Evolutionary conservation across 2,329 filamentous ascomycete genomes (phyloP), one percentile per base, ranked within the genome.

Genomic region (Apiospora saccharicola): DNA sequence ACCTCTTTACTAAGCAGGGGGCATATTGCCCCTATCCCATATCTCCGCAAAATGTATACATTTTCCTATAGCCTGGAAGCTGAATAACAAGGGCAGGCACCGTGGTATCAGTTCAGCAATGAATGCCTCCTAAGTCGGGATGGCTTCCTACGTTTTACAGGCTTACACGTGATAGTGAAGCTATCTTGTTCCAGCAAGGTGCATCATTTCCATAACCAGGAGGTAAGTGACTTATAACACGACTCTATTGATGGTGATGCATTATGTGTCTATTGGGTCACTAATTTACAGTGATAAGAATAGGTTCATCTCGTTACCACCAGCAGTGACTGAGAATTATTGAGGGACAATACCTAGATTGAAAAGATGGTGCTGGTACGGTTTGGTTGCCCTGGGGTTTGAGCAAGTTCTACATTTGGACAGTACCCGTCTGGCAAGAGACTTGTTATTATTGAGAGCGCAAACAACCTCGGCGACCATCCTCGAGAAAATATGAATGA

Each of bases 341-440:
- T 24, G 22, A 24, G 53, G 1, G 7, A 22, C 53, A n/a, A n/a
- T 30, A 30, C 26, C 26, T n/a, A 4, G 53, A 24, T 10, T 4
- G 7, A n/a, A n/a, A 26, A 51, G 22, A 26, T 12, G 4, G 10
- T 14, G 57, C 34, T n/a, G 57, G 19, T 10, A 13, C 13, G 22
- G 34, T 64, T 64, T 34, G 34, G 34, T n/a, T 64, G 34, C 57
- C n/a, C 57, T 41, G 34, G 22, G 37, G 41, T n/a, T 64, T 64
- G 57, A 64, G 57, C 57, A 64, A 64, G 57, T 64, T 64, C 16
- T n/a, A n/a, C 34, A 0, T 64, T 64, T 41, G 30, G 26, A 6
- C 26, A 64, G 8, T 64, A 64, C 30, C 30, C 13, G 30, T 24
- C 22, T n/a, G 19, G 57, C 30, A 41, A 41, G 12, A 41, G 22